phyloP scores from a whole-genome alignment of 2,329 filamentous ascomycete genomes.

The Penicillium freii region DNA sequence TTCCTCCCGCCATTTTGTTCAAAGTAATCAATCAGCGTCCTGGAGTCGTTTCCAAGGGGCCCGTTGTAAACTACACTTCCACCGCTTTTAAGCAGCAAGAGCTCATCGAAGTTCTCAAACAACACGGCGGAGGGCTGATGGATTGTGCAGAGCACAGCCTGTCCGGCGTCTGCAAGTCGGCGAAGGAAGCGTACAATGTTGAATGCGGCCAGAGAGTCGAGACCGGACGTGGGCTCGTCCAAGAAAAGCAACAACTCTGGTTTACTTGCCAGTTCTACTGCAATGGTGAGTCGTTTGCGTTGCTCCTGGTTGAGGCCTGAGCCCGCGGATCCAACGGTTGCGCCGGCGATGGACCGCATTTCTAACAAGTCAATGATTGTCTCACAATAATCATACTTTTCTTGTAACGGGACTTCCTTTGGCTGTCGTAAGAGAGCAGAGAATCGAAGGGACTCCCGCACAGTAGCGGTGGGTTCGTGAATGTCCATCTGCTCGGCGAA shows the following conservation, averaged over 20 bases:
- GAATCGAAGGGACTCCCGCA: constrained; percentile 65
- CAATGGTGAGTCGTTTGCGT: constrained; percentile 65
- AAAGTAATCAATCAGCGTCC: constrained; percentile 69
- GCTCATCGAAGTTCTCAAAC: constrained; percentile 83
- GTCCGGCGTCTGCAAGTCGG: constrained; percentile 68
- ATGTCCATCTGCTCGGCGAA: constrained; percentile 65
- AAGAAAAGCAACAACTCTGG: constrained; percentile 61
- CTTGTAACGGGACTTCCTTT: constrained; percentile 54
- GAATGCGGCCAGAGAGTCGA: constrained; percentile 68
- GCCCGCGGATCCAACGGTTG: constrained; percentile 60
- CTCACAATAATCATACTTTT: constrained; percentile 68
- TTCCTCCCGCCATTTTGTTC: constrained; percentile 60
- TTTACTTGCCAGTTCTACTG: constrained; percentile 61
- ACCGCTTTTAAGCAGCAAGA: constrained; percentile 74
- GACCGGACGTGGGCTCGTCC: constrained; percentile 62
- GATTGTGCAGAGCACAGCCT: constrained; percentile 87
- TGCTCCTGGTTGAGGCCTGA: constrained; percentile 64
- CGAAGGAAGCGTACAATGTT: constrained; percentile 62
- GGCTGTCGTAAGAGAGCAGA: constrained; percentile 64
- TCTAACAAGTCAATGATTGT: constrained; percentile 67
- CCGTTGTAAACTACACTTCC: constrained; percentile 84
- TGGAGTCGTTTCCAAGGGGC: constrained; percentile 73
- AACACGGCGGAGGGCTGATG: constrained; percentile 84
- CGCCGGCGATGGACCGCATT: constrained; percentile 65
- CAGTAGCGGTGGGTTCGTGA: constrained; percentile 64